Evolutionary conservation across 1,139 yeast genomes (phyloP), one percentile per base, ranked within the genome.

Genomic region (Yamadazyma sp.): DNA sequence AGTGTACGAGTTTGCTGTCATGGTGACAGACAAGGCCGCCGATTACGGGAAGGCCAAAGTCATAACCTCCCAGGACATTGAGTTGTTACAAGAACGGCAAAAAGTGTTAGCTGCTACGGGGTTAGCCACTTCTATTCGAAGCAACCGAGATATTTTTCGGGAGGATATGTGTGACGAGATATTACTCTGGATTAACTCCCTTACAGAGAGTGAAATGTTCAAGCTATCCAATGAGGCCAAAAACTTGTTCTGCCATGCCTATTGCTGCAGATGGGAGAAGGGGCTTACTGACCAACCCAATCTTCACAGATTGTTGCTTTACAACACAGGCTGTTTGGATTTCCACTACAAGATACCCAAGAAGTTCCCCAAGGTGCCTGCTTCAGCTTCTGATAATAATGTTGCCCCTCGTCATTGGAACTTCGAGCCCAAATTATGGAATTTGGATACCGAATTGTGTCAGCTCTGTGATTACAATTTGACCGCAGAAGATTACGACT

Each of bases 91-190:
- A 34, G 75, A 71, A 30, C 66, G 83, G 33, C 87, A 84, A 50
- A 61, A 62, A 11, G 62, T 73, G 2, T 60, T 87, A 33, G 64
- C 74, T 25, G 64, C 77, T 1, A 83, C 87, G 1, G 88, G 89
- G 0, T 65, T 88, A 28, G 75, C 83, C 0, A 75, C 85, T 2
- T 77, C 87, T 34, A 81, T 88, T 11, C 64, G 89, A 45, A 76
- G 82, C 39, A 69, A 79, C 12, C 66, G 91, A 44, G 96, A 87
- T 53, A 65, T 77, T 7, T 84, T 86, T 54, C 68, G 95, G 39
- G 96, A 88, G 56, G 92, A 86, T 42, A 81, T 86, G 88, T 82
- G 86, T 48, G 82, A 78, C 39, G 88, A 83, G 44, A 78, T 87
- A 17, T 56, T 87, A 8, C 54, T 59, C 16, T 86, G 95, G 91